phyloP scores from a whole-genome alignment of 1,284 basidiomycete species.

The Pyrrhoderma lamaoense region DNA sequence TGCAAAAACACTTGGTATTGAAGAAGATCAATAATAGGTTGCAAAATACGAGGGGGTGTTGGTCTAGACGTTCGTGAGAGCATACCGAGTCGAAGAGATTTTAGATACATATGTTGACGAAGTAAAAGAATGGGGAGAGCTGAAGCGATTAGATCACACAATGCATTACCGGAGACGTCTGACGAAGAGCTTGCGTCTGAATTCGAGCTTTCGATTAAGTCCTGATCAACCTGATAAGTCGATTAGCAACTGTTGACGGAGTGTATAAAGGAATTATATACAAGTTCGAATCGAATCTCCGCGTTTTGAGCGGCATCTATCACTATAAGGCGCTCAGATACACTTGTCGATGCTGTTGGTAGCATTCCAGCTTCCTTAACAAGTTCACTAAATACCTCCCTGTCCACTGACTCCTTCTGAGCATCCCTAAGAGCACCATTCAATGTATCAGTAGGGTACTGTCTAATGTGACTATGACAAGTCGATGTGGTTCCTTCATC shows the following conservation, averaged over 20 bases:
- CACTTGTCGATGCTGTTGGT: slow-evolving; percentile 63
- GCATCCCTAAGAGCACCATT: slow-evolving; percentile 47
- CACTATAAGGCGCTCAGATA: slow-evolving; percentile 66
- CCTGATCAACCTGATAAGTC: slow-evolving; percentile 28
- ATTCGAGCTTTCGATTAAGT: slow-evolving; percentile 18
- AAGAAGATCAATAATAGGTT: slow-evolving; percentile 65
- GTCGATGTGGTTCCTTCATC: slow-evolving; percentile 28
- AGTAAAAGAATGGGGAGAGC: slow-evolving; percentile 57
- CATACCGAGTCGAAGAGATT: slow-evolving; percentile 36
- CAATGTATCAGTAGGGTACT: slow-evolving; percentile 32
- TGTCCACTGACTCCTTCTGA: slow-evolving; percentile 67
- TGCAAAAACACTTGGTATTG: slow-evolving; percentile 70
- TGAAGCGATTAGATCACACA: slow-evolving; percentile 65
- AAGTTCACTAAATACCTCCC: slow-evolving; percentile 66
- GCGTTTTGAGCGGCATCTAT: slow-evolving; percentile 65
- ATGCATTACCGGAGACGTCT: slow-evolving; percentile 29
- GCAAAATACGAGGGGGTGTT: slow-evolving; percentile 36
- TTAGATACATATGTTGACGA: slow-evolving; percentile 48
- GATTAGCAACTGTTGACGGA: background rate
- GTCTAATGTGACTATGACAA: slow-evolving; percentile 33
- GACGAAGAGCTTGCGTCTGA: slow-evolving; percentile 12
- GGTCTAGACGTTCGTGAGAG: slow-evolving; percentile 22
- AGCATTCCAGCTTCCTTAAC: slow-evolving; percentile 65
- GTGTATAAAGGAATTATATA: slow-evolving; percentile 27
- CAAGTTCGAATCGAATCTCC: slow-evolving; percentile 62